phyloP scores from a whole-genome alignment of 2,329 filamentous ascomycete genomes.

The Sporothrix inflata region DNA sequence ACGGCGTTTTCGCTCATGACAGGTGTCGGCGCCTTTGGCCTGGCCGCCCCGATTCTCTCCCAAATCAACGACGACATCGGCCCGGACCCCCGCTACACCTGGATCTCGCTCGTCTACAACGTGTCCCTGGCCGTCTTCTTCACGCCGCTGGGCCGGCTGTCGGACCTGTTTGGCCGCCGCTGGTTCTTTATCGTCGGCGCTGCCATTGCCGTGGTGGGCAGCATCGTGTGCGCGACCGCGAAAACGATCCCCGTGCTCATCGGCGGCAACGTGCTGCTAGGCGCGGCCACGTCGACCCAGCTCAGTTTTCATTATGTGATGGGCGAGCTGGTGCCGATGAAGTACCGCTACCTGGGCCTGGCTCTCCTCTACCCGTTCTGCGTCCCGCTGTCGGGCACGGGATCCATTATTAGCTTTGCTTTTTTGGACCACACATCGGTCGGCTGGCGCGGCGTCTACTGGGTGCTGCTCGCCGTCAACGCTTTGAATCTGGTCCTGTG shows the following conservation, averaged over 20 bases:
- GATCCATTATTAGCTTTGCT: slow-evolving; percentile 37
- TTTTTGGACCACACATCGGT: slow-evolving; percentile 37
- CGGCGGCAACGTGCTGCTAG: slow-evolving; percentile 43
- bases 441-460: slow-evolving; percentile 40
- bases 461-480: slow-evolving; percentile 40
- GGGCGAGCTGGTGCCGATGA: slow-evolving; percentile 46
- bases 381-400: slow-evolving; percentile 38
- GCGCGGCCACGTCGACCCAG: slow-evolving; percentile 44
- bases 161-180: slow-evolving; percentile 39
- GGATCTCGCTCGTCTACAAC: slow-evolving; percentile 40
- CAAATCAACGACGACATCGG: slow-evolving; percentile 29
- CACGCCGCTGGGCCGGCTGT: slow-evolving; percentile 38
- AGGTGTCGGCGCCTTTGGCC: slow-evolving; percentile 38
- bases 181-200: slow-evolving; percentile 40
- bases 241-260: slow-evolving; percentile 44
- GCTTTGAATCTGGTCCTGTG: slow-evolving; percentile 38
- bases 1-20: slow-evolving; percentile 34
- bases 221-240: slow-evolving; percentile 44
- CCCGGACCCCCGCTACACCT: slow-evolving; percentile 36
- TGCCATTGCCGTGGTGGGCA: slow-evolving; percentile 42
- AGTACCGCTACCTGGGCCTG: slow-evolving; percentile 41
- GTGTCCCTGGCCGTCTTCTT: slow-evolving; percentile 38
- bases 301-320: slow-evolving; percentile 45
- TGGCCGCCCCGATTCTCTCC: slow-evolving; percentile 33
- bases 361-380: slow-evolving; percentile 41